Base-by-base conservation (phyloP, 345 rosid genomes). In the Anastatica hierochuntica region DNA sequence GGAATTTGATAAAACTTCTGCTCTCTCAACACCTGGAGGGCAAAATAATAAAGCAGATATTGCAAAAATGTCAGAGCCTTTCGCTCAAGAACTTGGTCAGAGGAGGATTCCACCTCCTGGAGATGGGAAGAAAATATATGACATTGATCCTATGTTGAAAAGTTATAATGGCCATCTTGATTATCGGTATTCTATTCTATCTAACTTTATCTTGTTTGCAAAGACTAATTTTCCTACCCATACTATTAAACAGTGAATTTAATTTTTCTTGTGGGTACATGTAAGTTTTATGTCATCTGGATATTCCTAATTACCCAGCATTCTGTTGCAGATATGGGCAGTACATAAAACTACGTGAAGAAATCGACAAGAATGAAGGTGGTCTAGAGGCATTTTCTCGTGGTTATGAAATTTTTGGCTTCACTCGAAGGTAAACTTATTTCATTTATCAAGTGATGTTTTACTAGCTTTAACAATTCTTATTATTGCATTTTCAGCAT, bases 351-450 rank as follows among this genome's bases (percentile, higher is more conserved):
- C 37, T 85, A 61, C 79, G 84, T 13, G 84, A 72, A 27, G 83
- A 70, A 61, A 83, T 92, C 57, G 86, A 83, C 71, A 77, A 73
- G 67, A 59, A 66, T 65, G 98, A 92, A 72, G 96, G 94, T 62
- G 96, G 96, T 58, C 57, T 92, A 64, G 98, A 83, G 70, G 81
- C 62, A 16, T 92, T 92, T 71, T 88, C 98, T 75, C 90, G 90
- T 24, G 96, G 96, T 52, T 88, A 88, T 63, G 88, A 88, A 78
- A 79, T 76, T 67, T 68, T 92, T 66, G 98, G 98, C 69, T 92
- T 92, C 64, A 66, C 65, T 23, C 68, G 79, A 76, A 83, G 96
- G 98, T 90, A 69, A 43, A 27, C 24, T 7, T 26, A 13, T 34
- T 6, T 12, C 13, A 6, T 35, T 26, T 8, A 18, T 15, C 38